Percentiles rank a stretch among this genome's conserved stretches.
phyloP scores from a whole-genome alignment of 1,284 basidiomycete species.

The Phylloporus gajari region DNA sequence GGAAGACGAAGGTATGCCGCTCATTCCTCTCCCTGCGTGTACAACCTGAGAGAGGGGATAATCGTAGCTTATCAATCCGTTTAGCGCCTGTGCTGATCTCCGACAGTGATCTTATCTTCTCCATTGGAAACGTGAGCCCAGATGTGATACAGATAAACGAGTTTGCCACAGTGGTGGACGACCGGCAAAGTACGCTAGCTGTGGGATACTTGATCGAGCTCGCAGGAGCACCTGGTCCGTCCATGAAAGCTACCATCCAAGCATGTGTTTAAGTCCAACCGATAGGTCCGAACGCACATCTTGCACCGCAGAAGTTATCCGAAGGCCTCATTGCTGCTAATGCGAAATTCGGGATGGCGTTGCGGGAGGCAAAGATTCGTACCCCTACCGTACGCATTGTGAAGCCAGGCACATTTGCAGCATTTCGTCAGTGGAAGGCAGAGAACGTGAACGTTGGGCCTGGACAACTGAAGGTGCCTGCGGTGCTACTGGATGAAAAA shows the following conservation, averaged over 20 bases:
- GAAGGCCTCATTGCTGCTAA: not conserved
- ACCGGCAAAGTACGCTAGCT: not conserved
- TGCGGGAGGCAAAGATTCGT: not conserved
- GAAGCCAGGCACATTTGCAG: constrained; percentile 17
- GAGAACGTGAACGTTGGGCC: constrained; percentile 8
- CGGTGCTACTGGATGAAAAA: constrained; percentile 7
- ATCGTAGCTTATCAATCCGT: not conserved
- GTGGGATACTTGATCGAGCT: constrained; percentile 1
- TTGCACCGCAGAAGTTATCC: not conserved
- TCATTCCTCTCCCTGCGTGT: not conserved
- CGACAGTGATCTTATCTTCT: not conserved
- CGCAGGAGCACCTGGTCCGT: not conserved
- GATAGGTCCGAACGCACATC: not conserved
- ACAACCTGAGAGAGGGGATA: not conserved
- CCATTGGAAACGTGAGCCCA: not conserved
- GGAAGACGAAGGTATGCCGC: not conserved
- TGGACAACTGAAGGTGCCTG: constrained; percentile 27
- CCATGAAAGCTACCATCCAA: not conserved
- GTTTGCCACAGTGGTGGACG: not conserved
- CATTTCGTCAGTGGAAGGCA: constrained; percentile 22
- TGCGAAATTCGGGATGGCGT: not conserved
- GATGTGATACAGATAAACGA: not conserved
- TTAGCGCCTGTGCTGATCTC: not conserved
- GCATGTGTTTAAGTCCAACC: not conserved
- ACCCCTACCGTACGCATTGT: constrained; percentile 16